Percentiles rank a stretch among this genome's conserved stretches.
These are phyloP conservation scores for Raddia guianensis DNA, from an alignment of 176 grass and related monocot genomes.

Conservation along the genomic window DNA sequence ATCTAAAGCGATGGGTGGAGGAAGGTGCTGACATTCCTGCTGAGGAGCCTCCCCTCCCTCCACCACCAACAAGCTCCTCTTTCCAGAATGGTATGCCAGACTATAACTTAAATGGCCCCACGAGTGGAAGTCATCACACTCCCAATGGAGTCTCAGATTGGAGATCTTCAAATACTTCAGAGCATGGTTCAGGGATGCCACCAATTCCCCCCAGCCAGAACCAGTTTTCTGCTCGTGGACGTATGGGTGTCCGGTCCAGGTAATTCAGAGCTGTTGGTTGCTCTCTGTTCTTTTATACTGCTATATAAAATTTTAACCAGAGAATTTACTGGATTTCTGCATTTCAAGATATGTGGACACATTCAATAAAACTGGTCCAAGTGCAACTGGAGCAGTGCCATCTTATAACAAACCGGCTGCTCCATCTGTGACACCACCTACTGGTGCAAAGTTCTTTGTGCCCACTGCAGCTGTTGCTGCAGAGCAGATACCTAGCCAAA, in stretches of 20 bases:
- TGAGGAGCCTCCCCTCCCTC: conserved; percentile 68
- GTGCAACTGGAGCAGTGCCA: conserved; percentile 44
- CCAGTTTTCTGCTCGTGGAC: conserved; percentile 86
- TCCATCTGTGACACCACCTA: conserved; percentile 56
- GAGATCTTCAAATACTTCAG: conserved; percentile 45
- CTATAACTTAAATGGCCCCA: conserved; percentile 64
- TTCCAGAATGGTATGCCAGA: conserved; percentile 71
- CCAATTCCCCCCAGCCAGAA: conserved; percentile 88
- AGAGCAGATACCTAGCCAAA: conserved; percentile 49
- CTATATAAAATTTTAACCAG: conserved; percentile 12
- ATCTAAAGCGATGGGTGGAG: conserved; percentile 96
- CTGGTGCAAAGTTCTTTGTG: conserved; percentile 80
- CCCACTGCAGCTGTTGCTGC: conserved; percentile 47
- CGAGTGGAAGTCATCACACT: conserved; percentile 43
- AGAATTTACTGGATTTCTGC: conserved; percentile 15
- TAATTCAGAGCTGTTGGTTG: conserved; percentile 30
- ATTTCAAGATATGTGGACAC: conserved; percentile 92
- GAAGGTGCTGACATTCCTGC: conserved; percentile 78
- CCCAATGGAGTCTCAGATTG: conserved; percentile 48
- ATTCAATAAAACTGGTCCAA: conserved; percentile 75
- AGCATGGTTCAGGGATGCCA: conserved; percentile 67
- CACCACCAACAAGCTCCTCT: conserved; percentile 71
- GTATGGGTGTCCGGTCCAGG: conserved; percentile 89
- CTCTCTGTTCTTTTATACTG: conserved; percentile 31
- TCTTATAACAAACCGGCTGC: conserved; percentile 66